Evolutionary conservation across 2,329 filamentous ascomycete genomes (phyloP).

Genomic region (Furcasterigmium furcatum): DNA sequence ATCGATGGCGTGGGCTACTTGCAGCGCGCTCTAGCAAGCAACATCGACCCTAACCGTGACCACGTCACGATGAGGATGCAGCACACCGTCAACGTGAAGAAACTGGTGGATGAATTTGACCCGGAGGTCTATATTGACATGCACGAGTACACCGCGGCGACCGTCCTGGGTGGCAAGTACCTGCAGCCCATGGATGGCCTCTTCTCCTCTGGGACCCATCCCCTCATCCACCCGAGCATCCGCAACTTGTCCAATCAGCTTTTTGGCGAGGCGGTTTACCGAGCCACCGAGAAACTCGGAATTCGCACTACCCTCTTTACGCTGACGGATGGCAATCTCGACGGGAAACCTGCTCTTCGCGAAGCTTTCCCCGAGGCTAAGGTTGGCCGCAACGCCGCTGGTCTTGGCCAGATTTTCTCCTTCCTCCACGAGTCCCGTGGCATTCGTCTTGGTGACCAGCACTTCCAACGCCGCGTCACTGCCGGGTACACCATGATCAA

Average conservation of each 20-base stretch:
- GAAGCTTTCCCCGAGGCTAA: slow-evolving; percentile 5
- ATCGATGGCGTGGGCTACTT: slow-evolving; percentile 23
- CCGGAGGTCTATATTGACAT: slow-evolving; percentile 7
- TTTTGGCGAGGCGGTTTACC: slow-evolving; percentile 7
- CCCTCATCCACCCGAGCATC: slow-evolving; percentile 6
- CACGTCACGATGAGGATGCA: slow-evolving; percentile 5
- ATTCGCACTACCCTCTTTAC: neutral
- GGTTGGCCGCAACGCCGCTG: slow-evolving; percentile 2
- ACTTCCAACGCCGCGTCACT: slow-evolving; percentile 7
- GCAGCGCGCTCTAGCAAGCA: slow-evolving; percentile 7
- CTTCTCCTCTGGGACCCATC: slow-evolving; percentile 6
- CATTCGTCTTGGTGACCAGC: slow-evolving; percentile 9
- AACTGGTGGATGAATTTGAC: slow-evolving; percentile 5
- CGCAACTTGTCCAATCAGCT: slow-evolving; percentile 5
- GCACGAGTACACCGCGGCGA: slow-evolving; percentile 7
- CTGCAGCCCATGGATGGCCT: slow-evolving; percentile 6
- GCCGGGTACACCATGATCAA: slow-evolving; percentile 3
- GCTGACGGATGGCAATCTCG: neutral
- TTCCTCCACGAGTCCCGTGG: slow-evolving; percentile 9
- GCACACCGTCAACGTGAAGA: slow-evolving; percentile 6
- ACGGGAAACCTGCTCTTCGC: too few species aligned
- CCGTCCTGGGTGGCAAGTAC: neutral
- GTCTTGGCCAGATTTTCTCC: slow-evolving; percentile 5
- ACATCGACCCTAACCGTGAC: slow-evolving; percentile 8
- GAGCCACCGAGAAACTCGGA: slow-evolving; percentile 6